Evolutionary conservation across 345 rosid genomes (phyloP).

Genomic region (Noccaea caerulescens): DNA sequence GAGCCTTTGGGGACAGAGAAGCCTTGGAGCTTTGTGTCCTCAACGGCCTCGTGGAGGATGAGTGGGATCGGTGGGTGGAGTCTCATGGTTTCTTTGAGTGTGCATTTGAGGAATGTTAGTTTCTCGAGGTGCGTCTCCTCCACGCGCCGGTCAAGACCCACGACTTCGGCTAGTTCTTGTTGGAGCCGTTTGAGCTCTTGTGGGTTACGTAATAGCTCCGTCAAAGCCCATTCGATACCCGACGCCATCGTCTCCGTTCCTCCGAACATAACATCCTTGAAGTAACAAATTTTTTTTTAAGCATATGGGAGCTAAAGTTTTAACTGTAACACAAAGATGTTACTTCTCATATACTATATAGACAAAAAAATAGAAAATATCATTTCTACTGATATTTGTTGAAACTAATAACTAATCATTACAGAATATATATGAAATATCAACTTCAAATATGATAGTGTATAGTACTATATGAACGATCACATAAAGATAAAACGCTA

Average conservation of each 20-base stretch:
- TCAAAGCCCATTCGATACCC: conserved; percentile 85
- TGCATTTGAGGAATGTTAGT: conserved; percentile 63
- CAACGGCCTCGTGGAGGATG: conserved; percentile 84
- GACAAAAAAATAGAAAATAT: too few relatives aligned
- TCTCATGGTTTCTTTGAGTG: conserved; percentile 75
- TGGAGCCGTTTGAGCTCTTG: conserved; percentile 67
- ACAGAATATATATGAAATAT: neutral
- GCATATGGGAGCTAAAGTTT: neutral
- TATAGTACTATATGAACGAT: too few relatives aligned
- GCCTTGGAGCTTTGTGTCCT: conserved; percentile 63
- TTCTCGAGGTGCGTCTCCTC: conserved; percentile 77
- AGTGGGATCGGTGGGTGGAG: conserved; percentile 97
- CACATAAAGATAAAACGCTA: too few relatives aligned
- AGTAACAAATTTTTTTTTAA: neutral
- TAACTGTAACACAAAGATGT: neutral
- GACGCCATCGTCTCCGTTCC: conserved; percentile 98
- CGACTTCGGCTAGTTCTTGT: conserved; percentile 72
- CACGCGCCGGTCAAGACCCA: conserved; percentile 74
- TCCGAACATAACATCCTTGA: conserved; percentile 91
- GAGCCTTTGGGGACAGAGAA: conserved; percentile 68
- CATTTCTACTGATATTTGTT: neutral
- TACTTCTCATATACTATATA: neutral
- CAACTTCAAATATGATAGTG: neutral
- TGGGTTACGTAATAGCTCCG: conserved; percentile 78
- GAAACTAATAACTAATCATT: neutral